These are phyloP conservation scores for Cudoniella acicularis DNA, from an alignment of 495 filamentous ascomycete genomes.

Conservation along the genomic window DNA sequence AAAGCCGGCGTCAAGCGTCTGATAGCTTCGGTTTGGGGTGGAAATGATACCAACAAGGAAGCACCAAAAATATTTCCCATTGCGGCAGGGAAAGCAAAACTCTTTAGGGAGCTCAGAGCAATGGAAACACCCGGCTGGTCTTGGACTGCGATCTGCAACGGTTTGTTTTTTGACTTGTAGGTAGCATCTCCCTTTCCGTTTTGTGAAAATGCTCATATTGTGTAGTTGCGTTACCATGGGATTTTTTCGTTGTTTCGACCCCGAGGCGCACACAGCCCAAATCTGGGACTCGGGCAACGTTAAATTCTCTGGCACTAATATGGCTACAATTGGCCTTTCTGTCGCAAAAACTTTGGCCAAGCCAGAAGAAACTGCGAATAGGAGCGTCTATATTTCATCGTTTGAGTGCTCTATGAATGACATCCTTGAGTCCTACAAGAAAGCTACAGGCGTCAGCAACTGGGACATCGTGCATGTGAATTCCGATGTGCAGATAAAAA, in stretches of 20 bases:
- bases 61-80: conserved; percentile 15
- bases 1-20: conserved; percentile 58
- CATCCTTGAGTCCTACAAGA: conserved; percentile 32
- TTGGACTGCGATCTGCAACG: conserved; percentile 45
- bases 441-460: not conserved
- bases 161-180: conserved; percentile 40
- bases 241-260: not conserved
- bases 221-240: not conserved
- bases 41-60: conserved; percentile 27
- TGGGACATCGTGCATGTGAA: not conserved
- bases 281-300: conserved; percentile 34
- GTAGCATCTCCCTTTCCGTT: not conserved
- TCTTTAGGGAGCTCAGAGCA: conserved; percentile 16
- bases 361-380: conserved; percentile 39
- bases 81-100: conserved; percentile 34
- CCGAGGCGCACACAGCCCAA: conserved; percentile 19
- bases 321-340: conserved; percentile 39
- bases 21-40: conserved; percentile 56
- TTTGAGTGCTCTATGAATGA: conserved; percentile 44
- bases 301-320: conserved; percentile 35
- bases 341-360: conserved; percentile 37
- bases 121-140: conserved; percentile 37
- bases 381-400: conserved; percentile 35
- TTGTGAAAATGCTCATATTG: not conserved
- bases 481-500: not conserved